Evolutionary conservation across 23 red algal genomes (phyloP).

Genomic region (Chondrus crispus): DNA sequence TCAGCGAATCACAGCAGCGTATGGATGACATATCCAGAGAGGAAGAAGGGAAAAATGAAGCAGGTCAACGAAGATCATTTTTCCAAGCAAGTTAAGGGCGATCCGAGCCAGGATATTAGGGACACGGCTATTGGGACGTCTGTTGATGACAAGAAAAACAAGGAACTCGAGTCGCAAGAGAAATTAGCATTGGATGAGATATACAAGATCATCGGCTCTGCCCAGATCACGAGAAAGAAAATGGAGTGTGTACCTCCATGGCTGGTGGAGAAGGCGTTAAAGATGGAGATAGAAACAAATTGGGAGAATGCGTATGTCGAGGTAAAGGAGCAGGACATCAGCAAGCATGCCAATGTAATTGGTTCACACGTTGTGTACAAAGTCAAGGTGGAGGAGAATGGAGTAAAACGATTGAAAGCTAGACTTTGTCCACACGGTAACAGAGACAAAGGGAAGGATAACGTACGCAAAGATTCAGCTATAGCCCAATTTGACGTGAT

Average conservation of each 20-base stretch:
- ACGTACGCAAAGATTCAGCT: conserved; percentile 27
- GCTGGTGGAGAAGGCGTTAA: conserved; percentile 21
- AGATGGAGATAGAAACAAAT: conserved; percentile 4
- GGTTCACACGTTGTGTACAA: conserved; percentile 30
- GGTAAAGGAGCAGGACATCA: neutral
- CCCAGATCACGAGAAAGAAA: neutral
- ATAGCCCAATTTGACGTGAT: conserved; percentile 5
- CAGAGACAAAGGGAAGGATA: conserved; percentile 6
- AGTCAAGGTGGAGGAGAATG: conserved; percentile 9
- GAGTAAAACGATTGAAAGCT: neutral
- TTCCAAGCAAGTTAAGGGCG: neutral
- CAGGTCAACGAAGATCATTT: neutral
- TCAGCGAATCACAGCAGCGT: neutral
- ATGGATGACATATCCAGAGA: neutral
- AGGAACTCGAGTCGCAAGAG: neutral
- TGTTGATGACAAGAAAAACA: neutral
- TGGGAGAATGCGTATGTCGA: conserved; percentile 16
- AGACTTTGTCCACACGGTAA: conserved; percentile 21
- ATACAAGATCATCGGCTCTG: neutral
- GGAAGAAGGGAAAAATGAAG: neutral
- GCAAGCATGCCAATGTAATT: conserved; percentile 12
- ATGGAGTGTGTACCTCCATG: conserved; percentile 33
- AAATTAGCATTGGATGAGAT: neutral
- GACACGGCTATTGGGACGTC: neutral
- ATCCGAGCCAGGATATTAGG: neutral